phyloP scores from a whole-genome alignment of 2,329 filamentous ascomycete genomes.

The Exophiala viscosa region DNA sequence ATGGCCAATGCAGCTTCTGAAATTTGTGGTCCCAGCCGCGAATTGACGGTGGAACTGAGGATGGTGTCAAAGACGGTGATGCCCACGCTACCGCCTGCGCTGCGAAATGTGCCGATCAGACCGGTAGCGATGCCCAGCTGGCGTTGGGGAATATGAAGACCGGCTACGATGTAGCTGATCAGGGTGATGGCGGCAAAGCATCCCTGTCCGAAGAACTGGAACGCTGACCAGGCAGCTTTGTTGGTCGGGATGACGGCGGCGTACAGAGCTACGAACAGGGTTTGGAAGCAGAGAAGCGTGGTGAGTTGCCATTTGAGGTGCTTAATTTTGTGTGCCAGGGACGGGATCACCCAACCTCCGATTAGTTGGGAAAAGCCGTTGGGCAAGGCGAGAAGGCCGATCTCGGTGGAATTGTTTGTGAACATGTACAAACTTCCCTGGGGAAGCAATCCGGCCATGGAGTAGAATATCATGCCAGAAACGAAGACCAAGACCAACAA shows the following conservation, averaged over 20 bases:
- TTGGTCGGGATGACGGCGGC: constrained; percentile 5
- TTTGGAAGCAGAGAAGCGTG: constrained; percentile 24
- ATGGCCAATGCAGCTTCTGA: constrained; percentile 34
- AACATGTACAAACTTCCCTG: constrained; percentile 43
- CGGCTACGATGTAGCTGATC: constrained; percentile 12
- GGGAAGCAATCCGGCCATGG: constrained; percentile 45
- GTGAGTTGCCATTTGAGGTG: constrained; percentile 18
- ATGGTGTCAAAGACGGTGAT: constrained; percentile 30
- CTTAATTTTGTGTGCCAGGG: constrained; percentile 10
- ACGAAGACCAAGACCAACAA: constrained; percentile 38
- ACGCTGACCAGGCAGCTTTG: constrained; percentile 24
- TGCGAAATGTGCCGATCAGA: constrained; percentile 19
- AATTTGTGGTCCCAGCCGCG: constrained; percentile 2
- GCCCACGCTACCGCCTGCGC: constrained; percentile 25
- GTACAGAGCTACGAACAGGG: constrained; percentile 25
- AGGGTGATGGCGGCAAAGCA: constrained; percentile 12
- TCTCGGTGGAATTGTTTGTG: constrained; percentile 36
- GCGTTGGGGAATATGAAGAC: constrained; percentile 12
- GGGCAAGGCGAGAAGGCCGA: constrained; percentile 39
- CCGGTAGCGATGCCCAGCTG: constrained; percentile 18
- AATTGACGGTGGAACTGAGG: constrained; percentile 16
- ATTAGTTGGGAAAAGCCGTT: constrained; percentile 9
- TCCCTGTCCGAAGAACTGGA: constrained; percentile 23
- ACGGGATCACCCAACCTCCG: constrained; percentile 4
- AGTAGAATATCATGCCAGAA: constrained; percentile 45